Percentiles rank a stretch among this genome's conserved stretches.
Evolutionary conservation across 2,329 filamentous ascomycete genomes (phyloP).

Genomic region (Phyllosticta citriasiana): DNA sequence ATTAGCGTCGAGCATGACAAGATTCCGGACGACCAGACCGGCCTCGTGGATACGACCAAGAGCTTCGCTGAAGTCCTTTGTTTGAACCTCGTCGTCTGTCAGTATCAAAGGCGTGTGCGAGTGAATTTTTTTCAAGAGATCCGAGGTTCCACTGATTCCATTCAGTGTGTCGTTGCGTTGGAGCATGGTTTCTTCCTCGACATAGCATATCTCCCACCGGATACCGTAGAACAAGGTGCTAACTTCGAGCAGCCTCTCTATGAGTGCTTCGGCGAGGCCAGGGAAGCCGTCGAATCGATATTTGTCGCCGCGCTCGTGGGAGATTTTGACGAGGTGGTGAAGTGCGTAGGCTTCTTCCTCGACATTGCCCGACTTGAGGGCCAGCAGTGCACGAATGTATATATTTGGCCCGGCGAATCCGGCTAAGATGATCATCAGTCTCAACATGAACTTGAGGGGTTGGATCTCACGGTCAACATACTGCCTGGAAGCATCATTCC

Average conservation of each 20-base stretch:
- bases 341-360: constrained; percentile 87
- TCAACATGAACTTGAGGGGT: not conserved
- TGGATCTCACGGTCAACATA: constrained; percentile 32
- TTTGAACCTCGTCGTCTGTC: constrained; percentile 61
- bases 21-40: constrained; percentile 80
- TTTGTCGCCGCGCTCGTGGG: constrained; percentile 87
- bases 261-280: constrained; percentile 75
- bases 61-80: constrained; percentile 58
- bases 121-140: constrained; percentile 63
- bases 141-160: constrained; percentile 54
- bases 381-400: constrained; percentile 77
- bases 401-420: constrained; percentile 76
- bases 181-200: constrained; percentile 42
- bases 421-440: constrained; percentile 17
- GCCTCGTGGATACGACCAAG: constrained; percentile 77
- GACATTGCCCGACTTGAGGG: constrained; percentile 67
- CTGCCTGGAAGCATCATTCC: constrained; percentile 54
- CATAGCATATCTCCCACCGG: constrained; percentile 66
- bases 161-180: constrained; percentile 50
- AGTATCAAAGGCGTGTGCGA: constrained; percentile 48
- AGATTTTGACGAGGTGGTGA: constrained; percentile 91
- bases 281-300: constrained; percentile 91
- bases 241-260: constrained; percentile 74
- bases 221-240: constrained; percentile 72
- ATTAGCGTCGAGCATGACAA: constrained; percentile 89